Percentiles rank a stretch among this genome's conserved stretches.
phyloP scores from a whole-genome alignment of 352 stramenopile genomes.

The Globisporangium cystogenes region DNA sequence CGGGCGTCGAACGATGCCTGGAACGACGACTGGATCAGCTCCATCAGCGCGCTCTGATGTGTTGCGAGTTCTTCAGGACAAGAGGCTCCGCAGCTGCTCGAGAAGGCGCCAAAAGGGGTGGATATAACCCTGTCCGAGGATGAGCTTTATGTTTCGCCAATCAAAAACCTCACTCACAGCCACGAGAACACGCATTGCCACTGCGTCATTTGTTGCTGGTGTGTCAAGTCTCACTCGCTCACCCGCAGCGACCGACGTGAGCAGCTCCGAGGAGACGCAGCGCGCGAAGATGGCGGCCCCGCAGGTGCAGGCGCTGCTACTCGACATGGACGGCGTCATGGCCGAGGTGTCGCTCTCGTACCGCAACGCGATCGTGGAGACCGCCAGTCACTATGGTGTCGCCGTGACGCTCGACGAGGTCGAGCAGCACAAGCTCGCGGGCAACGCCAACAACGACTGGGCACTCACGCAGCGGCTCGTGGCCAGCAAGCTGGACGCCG shows the following conservation, averaged over 20 bases:
- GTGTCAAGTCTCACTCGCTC: no score
- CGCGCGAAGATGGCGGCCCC: constrained; percentile 5
- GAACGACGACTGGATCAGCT: constrained; percentile 59
- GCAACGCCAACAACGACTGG: constrained; percentile 98
- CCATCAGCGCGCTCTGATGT: no score
- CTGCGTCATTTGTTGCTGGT: no score
- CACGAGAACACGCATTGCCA: no score
- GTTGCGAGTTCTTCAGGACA: no score
- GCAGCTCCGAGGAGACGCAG: neutral
- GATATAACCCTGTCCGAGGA: no score
- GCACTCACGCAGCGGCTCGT: constrained; percentile 92
- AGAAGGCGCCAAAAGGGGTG: no score
- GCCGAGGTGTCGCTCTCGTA: constrained; percentile 96
- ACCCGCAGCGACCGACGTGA: neutral
- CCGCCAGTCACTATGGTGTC: constrained; percentile 83
- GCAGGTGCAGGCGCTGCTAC: constrained; percentile 74
- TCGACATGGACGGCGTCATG: constrained; percentile 98
- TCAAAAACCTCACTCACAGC: no score
- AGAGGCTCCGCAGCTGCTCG: neutral
- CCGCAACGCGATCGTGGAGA: constrained; percentile 87
- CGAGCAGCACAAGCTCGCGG: constrained; percentile 86
- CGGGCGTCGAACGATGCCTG: constrained; percentile 58
- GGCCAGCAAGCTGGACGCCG: constrained; percentile 14
- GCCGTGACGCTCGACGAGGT: constrained; percentile 88
- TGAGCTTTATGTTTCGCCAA: no score